phyloP scores from a whole-genome alignment of 2,329 filamentous ascomycete species.

The Coniella lustricola region DNA sequence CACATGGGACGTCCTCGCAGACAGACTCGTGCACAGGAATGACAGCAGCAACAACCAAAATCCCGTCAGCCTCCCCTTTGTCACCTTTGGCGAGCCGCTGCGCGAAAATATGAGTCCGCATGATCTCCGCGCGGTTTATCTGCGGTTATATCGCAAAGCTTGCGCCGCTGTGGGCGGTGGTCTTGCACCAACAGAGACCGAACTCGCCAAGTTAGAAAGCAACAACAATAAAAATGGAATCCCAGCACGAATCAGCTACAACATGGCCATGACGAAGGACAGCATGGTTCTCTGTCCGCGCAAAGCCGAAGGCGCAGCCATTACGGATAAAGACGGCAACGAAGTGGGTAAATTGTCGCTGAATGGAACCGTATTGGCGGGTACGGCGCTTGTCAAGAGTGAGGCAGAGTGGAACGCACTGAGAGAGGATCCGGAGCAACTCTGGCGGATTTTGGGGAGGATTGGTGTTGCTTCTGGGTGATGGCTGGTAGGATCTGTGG shows the following conservation, averaged over 20 bases:
- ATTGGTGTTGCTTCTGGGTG: conserved; percentile 30
- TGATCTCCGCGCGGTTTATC: conserved; percentile 36
- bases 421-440: conserved; percentile 30
- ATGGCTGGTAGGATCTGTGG: background rate
- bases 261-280: conserved; percentile 50
- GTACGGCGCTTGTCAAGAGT: conserved; percentile 56
- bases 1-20: conserved; percentile 44
- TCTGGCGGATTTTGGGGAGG: conserved; percentile 32
- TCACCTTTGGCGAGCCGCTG: conserved; percentile 33
- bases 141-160: conserved; percentile 40
- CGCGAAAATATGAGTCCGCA: conserved; percentile 4
- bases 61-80: conserved; percentile 32
- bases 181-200: conserved; percentile 8
- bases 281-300: conserved; percentile 50
- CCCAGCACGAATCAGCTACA: conserved; percentile 54
- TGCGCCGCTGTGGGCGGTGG: conserved; percentile 27
- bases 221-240: conserved; percentile 21
- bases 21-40: conserved; percentile 24
- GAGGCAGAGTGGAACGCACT: conserved; percentile 51
- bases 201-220: conserved; percentile 11
- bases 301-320: conserved; percentile 39
- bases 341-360: conserved; percentile 40
- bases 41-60: background rate
- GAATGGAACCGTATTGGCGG: conserved; percentile 58
- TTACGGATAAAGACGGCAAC: conserved; percentile 19